phyloP scores from a whole-genome alignment of 306 rosid species.

The Trifolium repens region DNA sequence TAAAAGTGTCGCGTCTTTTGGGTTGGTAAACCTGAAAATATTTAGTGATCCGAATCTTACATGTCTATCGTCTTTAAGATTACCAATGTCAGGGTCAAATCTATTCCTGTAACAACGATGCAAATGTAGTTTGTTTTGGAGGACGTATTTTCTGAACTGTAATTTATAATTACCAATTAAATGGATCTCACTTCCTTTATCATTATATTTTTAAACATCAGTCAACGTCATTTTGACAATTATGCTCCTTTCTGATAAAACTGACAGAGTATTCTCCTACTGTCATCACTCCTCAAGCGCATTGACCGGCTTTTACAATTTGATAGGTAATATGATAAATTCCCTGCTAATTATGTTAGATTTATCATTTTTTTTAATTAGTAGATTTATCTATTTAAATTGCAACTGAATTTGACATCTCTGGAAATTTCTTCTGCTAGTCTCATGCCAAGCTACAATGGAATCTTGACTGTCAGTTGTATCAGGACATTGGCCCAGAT shows the following conservation, averaged over 20 bases:
- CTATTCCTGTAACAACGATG: slow-evolving; percentile 12
- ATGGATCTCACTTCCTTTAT: slow-evolving; percentile 15
- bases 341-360: slow-evolving; percentile 31
- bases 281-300: slow-evolving; percentile 88
- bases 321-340: slow-evolving; percentile 70
- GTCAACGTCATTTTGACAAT: slow-evolving; percentile 27
- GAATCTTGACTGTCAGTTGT: slow-evolving; percentile 88
- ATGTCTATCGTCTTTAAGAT: too few relatives aligned
- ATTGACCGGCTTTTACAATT: slow-evolving; percentile 88
- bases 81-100: too few relatives aligned
- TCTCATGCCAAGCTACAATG: slow-evolving; percentile 97
- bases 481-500: slow-evolving; percentile 88
- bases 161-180: neutral
- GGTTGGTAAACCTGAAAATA: slow-evolving; percentile 6
- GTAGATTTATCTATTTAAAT: slow-evolving; percentile 38
- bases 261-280: slow-evolving; percentile 78
- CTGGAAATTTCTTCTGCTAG: slow-evolving; percentile 59
- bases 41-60: too few relatives aligned
- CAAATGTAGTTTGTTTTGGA: slow-evolving; percentile 2
- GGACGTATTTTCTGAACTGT: neutral
- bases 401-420: slow-evolving; percentile 43
- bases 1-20: neutral
- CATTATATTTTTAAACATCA: neutral
- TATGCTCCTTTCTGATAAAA: slow-evolving; percentile 44
- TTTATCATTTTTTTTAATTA: slow-evolving; percentile 16